Evolutionary conservation across 495 filamentous ascomycete genomes (phyloP), one percentile per base, ranked within the genome.

Genomic region (Neurospora sp.): DNA sequence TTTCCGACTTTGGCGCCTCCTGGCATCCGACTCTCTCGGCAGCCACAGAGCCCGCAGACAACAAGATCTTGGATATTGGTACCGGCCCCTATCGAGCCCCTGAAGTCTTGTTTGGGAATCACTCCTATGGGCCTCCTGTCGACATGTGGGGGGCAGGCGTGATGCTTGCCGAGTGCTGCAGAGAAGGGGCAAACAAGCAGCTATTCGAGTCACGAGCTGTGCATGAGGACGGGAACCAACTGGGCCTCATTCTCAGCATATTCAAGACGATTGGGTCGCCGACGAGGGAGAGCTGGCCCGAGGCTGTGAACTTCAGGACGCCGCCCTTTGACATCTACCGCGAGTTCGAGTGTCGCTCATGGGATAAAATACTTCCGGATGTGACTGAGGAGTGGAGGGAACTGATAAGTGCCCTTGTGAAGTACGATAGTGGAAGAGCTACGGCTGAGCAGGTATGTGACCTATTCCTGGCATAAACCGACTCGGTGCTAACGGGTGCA

Each of bases 81-180:
- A 98, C 96, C 0, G 93, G 94, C 0, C 89, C 89, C 70, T 99
- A 99, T 79, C 89, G 96, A 14, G 85, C 96, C 0, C 96, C 96
- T 0, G 96, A 99, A 81, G 86, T 94, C 3, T 83, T 99, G 12
- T 99, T 99, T 79, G 96, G 96, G 10, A 87, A 91, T 74, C 87
- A 81, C 40, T 84, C 82, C 1, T 99, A 99, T 77, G 87, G 86
- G 31, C 75, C 84, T 3, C 80, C 85, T 8, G 83, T 98, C 9
- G 96, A 99, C 83, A 88, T 97, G 75, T 99, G 96, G 96, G 92
- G 91, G 5, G 90, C 93, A 3, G 96, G 96, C 2, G 90, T 90
- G 75, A 91, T 96, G 40, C 89, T 94, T 5, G 93, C 94, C 3
- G 94, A 90, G 78, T 88, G 86, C 74, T 82, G 86, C 45, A 79